Evolutionary conservation across 441 rosid genomes (phyloP), one percentile per base, ranked within the genome.

Genomic region (Erysimum pusillum): DNA sequence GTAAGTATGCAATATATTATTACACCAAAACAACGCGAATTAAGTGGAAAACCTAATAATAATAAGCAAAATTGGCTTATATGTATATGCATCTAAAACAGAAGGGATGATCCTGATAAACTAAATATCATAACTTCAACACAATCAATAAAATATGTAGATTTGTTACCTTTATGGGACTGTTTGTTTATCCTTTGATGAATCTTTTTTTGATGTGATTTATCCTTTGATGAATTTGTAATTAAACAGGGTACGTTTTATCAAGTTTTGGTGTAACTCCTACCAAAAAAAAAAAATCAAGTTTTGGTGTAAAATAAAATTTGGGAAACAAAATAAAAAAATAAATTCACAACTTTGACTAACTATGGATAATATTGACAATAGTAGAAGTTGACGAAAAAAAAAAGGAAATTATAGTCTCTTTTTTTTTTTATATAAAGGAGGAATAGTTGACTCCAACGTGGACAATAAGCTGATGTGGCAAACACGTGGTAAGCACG

Each of bases 401-500:
- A n/a, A n/a, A n/a, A n/a, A 22, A 2, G 2, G 25, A 22, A 22
- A 22, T 22, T 22, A 22, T 22, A 22, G 25, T 22, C 2, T 22
- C 2, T 22, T 22, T n/a, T n/a, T n/a, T n/a, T n/a, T n/a, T n/a
- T n/a, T n/a, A n/a, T n/a, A n/a, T n/a, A n/a, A 2, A 20, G 28
- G 4, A 63, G 35, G 20, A 2, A 18, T 7, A 35, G 60, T 12
- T 36, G 62, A 25, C 12, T 68, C 73, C 51, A 0, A 59, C 69
- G 51, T 56, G 58, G 67, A 49, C 35, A 14, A 5, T 20, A 4
- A 52, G 15, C 28, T 61, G 81, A 73, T 69, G 18, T 67, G 81
- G 54, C 41, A 61, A 67, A 67, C 75, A 67, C 51, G 81, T 73
- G 81, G 61, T 31, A 44, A 60, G 44, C 81, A 60, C 74, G 77